Evolutionary conservation across 495 filamentous ascomycete species (phyloP), one percentile per base, ranked within the genome.

Genomic region (Aspergillus asperescens): DNA sequence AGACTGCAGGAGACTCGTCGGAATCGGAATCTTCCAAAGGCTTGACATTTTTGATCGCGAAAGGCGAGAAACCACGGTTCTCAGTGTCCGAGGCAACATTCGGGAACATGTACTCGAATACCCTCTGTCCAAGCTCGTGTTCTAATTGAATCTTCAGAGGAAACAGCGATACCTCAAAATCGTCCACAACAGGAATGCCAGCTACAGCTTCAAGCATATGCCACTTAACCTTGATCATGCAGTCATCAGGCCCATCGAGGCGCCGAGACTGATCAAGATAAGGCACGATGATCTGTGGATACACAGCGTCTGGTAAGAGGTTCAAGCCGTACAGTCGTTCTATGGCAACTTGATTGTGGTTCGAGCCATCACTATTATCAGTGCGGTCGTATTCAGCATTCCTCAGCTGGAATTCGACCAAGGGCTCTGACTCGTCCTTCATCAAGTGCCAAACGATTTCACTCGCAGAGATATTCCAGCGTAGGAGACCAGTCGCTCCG

Each of bases 81-180:
- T 81, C 81, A 3, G 72, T 71, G 47, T 75, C 75, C 19, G 82
- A 74, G 20, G 80, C 83, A 39, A 81, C 79, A 27, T 86, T 88
- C 0, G 93, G 93, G 71, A 99, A 99, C 54, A 97, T 88, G 70
- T 99, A 99, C 67, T 97, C 92, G 61, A 97, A 96, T 16, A 99
- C 77, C 65, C 84, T 91, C 64, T 94, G 90, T 8, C 91, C 93
- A 47, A 97, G 81, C 60, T 97, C 92, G 18, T 82, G 83, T 69
- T 99, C 93, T 20, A 99, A 77, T 64, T 99, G 94, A 24, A 99
- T 81, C 63, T 88, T 95, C 59, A 99, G 79, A 1, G 93, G 93
- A 65, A 93, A 90, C 8, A 97, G 71, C 54, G 90, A 87, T 44
- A 99, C 87, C 66, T 99, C 93, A 57, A 99, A 99, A 62, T 94